Evolutionary conservation across 495 filamentous ascomycete genomes (phyloP).

Genomic region (Extremus antarcticus): DNA sequence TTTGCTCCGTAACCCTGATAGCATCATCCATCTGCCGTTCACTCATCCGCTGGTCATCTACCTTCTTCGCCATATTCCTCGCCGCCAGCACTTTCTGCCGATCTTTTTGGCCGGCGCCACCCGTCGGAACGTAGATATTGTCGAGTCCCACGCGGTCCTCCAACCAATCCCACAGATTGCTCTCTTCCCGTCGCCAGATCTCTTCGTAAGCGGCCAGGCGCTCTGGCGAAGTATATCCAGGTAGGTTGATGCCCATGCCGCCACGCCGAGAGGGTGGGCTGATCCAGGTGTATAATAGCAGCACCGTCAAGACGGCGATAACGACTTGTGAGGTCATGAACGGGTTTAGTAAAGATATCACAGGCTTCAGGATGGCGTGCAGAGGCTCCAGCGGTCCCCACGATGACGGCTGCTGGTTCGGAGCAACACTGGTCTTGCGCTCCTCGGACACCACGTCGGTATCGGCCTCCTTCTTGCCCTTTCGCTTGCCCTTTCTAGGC

Average conservation of each 20-base stretch:
- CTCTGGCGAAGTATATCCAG: constrained; percentile 39
- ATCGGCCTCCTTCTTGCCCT: constrained; percentile 41
- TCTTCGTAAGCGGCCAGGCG: constrained; percentile 80
- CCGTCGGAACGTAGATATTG: constrained; percentile 25
- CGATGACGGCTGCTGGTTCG: constrained; percentile 28
- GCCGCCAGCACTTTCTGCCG: constrained; percentile 26
- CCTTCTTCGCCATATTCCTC: constrained; percentile 35
- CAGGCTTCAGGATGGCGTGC: constrained; percentile 55
- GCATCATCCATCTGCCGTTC: constrained; percentile 75
- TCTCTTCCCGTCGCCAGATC: constrained; percentile 84
- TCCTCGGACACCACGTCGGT: constrained; percentile 31
- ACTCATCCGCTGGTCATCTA: constrained; percentile 62
- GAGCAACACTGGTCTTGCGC: constrained; percentile 21
- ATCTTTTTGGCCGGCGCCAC: constrained; percentile 2
- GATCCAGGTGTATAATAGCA: constrained; percentile 42
- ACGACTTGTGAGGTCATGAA: constrained; percentile 53
- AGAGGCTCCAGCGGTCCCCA: constrained; percentile 81
- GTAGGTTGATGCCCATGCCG: constrained; percentile 7
- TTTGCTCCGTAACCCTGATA: constrained; percentile 74
- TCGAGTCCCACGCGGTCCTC: constrained; percentile 77
- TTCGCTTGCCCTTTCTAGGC: constrained; percentile 36
- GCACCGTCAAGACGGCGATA: constrained; percentile 47
- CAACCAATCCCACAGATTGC: constrained; percentile 89
- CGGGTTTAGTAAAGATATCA: constrained; percentile 58
- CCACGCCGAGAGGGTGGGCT: constrained; percentile 20